A percentile compares a stretch with the other conserved stretches of the same genome.
Conservation (phyloP, 129 eudicot species). For the Centrapalus pauciflorus region DNA sequence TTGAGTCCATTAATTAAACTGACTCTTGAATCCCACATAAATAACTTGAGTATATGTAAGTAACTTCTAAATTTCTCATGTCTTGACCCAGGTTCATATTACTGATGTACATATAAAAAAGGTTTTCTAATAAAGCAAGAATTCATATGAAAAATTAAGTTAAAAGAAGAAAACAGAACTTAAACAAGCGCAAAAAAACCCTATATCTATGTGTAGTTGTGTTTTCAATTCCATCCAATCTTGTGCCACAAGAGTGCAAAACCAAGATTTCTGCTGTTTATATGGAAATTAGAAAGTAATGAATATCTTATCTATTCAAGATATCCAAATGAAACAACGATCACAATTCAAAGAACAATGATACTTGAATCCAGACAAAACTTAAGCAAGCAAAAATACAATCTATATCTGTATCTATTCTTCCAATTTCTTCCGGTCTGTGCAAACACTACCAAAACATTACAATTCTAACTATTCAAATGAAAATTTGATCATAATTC, state of each 20-base stretch:
- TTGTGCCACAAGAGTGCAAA: too few species aligned
- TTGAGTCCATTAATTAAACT: too few species aligned
- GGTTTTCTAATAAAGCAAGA: background rate
- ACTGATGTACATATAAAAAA: background rate
- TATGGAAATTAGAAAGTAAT: too few species aligned
- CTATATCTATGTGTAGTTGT: too few species aligned
- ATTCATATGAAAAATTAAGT: too few species aligned
- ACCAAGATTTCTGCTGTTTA: background rate
- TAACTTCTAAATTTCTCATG: background rate
- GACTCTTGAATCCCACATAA: background rate
- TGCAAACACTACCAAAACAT: slow-evolving; percentile 4
- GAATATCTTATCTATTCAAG: background rate
- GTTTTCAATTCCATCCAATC: too few species aligned
- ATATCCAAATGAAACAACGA: background rate
- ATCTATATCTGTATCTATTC: background rate
- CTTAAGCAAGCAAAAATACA: background rate
- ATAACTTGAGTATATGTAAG: background rate
- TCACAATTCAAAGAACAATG: background rate
- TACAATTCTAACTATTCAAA: background rate
- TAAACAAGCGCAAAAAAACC: too few species aligned
- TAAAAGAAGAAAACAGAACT: too few species aligned
- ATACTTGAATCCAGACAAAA: background rate
- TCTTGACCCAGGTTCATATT: background rate
- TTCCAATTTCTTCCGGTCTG: background rate
- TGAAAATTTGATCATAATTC: background rate